Percentiles rank a stretch among this genome's conserved stretches.
Conservation (phyloP, 1,284 basidiomycete genomes). For the Ustilago cynodontis region DNA sequence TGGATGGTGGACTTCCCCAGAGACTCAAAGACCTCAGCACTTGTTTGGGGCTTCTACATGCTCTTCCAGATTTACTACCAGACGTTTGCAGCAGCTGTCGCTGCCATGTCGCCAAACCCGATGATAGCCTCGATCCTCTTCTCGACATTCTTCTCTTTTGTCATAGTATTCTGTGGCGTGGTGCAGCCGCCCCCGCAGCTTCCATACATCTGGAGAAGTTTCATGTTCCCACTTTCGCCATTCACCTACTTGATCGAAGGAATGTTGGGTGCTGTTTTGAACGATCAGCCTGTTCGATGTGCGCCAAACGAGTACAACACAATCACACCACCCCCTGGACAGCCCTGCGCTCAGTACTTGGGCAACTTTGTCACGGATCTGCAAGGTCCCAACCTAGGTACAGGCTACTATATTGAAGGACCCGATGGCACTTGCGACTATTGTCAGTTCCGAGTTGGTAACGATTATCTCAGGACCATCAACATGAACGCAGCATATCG, state of each 20-base stretch:
- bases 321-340: constrained; percentile 70
- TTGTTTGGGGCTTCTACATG: constrained; percentile 57
- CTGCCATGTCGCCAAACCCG: constrained; percentile 77
- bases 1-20: constrained; percentile 54
- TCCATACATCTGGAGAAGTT: constrained; percentile 55
- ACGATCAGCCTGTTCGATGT: constrained; percentile 71
- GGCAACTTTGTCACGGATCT: constrained; percentile 63
- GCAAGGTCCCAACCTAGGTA: constrained; percentile 28
- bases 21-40: constrained; percentile 35
- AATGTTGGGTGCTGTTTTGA: constrained; percentile 70
- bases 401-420: constrained; percentile 50
- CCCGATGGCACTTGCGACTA: constrained; percentile 70
- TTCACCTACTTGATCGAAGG: constrained; percentile 75
- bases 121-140: constrained; percentile 79
- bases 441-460: constrained; percentile 75
- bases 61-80: constrained; percentile 72
- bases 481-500: constrained; percentile 30
- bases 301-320: constrained; percentile 69
- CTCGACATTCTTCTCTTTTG: constrained; percentile 76
- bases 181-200: constrained; percentile 62
- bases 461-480: constrained; percentile 71
- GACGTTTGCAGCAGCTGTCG: constrained; percentile 77
- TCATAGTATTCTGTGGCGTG: constrained; percentile 76
- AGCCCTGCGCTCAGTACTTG: constrained; percentile 72
- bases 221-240: constrained; percentile 76